These are phyloP conservation scores for Solanum etuberosum DNA, from an alignment of 257 asterid genomes.

Conservation along the genomic window DNA sequence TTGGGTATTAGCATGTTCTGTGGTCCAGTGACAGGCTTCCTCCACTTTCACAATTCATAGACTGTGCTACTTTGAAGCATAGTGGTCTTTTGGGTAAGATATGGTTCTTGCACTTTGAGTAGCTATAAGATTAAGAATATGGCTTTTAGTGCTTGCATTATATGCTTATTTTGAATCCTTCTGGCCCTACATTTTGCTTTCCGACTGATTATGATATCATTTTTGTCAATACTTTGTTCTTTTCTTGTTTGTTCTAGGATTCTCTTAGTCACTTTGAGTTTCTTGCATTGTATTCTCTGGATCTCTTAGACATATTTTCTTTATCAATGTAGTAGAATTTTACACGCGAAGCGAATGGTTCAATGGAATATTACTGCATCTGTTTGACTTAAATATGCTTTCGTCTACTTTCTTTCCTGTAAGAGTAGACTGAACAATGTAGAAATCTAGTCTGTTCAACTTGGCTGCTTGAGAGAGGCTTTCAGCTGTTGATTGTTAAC, in stretches of 20 bases:
- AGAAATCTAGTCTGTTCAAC: background rate
- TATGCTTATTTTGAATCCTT: background rate
- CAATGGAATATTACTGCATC: background rate
- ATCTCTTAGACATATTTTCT: background rate
- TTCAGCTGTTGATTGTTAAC: background rate
- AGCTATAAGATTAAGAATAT: background rate
- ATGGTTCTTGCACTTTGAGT: background rate
- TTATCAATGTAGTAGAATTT: background rate
- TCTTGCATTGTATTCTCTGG: background rate
- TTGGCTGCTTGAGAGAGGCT: background rate
- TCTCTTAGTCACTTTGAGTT: background rate
- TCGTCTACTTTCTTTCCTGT: background rate
- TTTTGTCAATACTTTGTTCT: background rate
- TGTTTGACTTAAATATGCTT: background rate
- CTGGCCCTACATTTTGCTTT: conserved; percentile 1
- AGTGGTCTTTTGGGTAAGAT: background rate
- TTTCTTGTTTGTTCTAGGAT: background rate
- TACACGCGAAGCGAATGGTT: background rate
- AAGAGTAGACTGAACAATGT: background rate
- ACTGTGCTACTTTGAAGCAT: background rate
- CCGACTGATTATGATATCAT: background rate
- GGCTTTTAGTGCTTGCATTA: background rate
- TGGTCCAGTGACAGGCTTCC: background rate
- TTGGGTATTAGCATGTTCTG: background rate
- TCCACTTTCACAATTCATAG: background rate